Base-by-base conservation (phyloP, 2,329 filamentous ascomycete genomes). In the Cadophora gregata region DNA sequence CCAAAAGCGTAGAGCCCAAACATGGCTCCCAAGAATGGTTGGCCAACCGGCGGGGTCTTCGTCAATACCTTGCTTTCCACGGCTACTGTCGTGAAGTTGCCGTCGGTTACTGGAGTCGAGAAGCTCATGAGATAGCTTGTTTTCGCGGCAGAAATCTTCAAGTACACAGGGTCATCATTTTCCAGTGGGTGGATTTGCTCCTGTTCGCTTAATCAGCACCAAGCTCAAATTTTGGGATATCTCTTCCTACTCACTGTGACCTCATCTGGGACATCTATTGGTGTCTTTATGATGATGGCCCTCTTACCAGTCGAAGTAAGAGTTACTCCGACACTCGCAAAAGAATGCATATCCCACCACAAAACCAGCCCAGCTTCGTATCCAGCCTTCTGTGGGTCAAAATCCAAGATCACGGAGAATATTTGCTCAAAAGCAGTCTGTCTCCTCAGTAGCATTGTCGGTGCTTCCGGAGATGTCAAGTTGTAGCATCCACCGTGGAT, bases 371-470 rank as follows among this genome's bases (percentile, higher is more conserved):
- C 85, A 0, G 85, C 85, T 75, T 88, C 85, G 2, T 81, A 81
- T 1, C 80, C 77, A 4, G 73, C 51, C 3, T 78, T 77, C 0
- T 74, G 76, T 0, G 84, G 84, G 0, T 75, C 70, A 67, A 87
- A 88, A 0, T 79, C 77, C 14, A 88, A 72, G 1, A 75, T 78
- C 0, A 79, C 80, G 27, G 78, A 74, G 73, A 83, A 86, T 0
- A 68, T 76, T 51, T 82, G 81, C 21, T 71, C 72, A 10, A 79
- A 81, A 0, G 81, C 78, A 0, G 77, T 80, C 71, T 88, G 85
- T 65, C 88, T 88, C 9, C 85, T 79, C 2, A 87, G 73, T 2
- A 87, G 79, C 70, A 86, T 79, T 0, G 85, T 82, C 0, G 85
- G 84, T 24, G 80, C 80, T 21, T 82, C 81, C 0, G 85, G 84